Evolutionary conservation across 1,139 yeast genomes (phyloP).

Genomic region (Blastobotrys ciferrii): DNA sequence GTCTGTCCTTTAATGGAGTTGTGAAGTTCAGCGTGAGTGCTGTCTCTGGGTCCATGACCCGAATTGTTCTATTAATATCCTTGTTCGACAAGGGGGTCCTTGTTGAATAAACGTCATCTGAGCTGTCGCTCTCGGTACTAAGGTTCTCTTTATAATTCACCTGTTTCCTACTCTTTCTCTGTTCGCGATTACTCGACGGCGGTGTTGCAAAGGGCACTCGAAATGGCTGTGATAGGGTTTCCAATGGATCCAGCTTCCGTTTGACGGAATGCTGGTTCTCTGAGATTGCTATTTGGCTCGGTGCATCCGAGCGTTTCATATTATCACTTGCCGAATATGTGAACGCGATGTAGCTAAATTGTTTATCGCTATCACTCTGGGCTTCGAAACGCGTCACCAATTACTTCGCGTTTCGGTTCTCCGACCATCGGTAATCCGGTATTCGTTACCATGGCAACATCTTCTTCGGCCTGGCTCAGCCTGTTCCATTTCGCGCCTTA

Average conservation of each 20-base stretch:
- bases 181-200: slow-evolving; percentile 12
- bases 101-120: not conserved
- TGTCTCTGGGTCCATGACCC: slow-evolving; percentile 21
- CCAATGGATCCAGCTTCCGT: slow-evolving; percentile 20
- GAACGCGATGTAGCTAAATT: no score
- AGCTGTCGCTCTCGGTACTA: not conserved
- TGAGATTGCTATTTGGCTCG: slow-evolving; percentile 10
- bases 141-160: slow-evolving; percentile 24
- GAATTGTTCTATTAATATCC: slow-evolving; percentile 15
- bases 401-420: no score
- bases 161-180: slow-evolving; percentile 15
- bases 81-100: slow-evolving; percentile 5
- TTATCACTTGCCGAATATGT: no score
- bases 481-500: no score
- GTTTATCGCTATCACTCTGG: no score
- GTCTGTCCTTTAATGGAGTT: slow-evolving; percentile 40
- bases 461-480: no score
- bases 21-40: slow-evolving; percentile 35
- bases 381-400: no score
- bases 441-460: no score
- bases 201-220: slow-evolving; percentile 24
- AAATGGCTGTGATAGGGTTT: slow-evolving; percentile 29
- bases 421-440: no score
- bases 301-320: slow-evolving; percentile 17
- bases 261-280: slow-evolving; percentile 10